A percentile compares a stretch with the other conserved stretches of the same genome.
Conservation (phyloP, 2,329 filamentous ascomycete species). For the Phaeoacremonium minimum region DNA sequence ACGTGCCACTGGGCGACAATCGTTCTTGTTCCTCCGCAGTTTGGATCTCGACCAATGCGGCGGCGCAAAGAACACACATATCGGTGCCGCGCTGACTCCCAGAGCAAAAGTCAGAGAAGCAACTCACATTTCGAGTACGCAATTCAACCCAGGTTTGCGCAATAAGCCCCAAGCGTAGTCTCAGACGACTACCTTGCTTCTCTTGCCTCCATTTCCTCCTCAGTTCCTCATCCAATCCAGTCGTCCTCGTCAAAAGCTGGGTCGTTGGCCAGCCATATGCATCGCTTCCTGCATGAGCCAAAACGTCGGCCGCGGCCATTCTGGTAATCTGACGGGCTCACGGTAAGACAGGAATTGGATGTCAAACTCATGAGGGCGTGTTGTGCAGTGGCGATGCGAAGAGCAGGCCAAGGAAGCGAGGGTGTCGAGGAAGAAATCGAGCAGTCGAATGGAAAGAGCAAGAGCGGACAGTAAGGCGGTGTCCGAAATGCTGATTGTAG, state of each 20-base stretch:
- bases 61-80: no score
- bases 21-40: no score
- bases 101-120: no score
- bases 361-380: constrained; percentile 42
- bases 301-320: constrained; percentile 51
- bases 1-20: no score
- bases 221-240: constrained; percentile 29
- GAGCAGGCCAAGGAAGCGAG: not conserved
- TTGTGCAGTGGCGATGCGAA: constrained; percentile 9
- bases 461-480: no score
- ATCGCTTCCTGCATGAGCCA: constrained; percentile 33
- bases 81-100: no score
- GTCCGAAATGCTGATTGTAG: no score
- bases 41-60: no score
- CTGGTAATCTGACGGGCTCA: constrained; percentile 38
- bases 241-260: constrained; percentile 25
- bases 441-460: not conserved
- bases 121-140: constrained; percentile 24
- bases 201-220: constrained; percentile 14
- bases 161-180: constrained; percentile 30
- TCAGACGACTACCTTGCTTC: constrained; percentile 14
- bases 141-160: constrained; percentile 33
- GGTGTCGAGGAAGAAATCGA: not conserved
- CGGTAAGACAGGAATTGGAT: constrained; percentile 28
- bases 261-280: constrained; percentile 28